These are phyloP conservation scores for Kernera saxatilis DNA, from an alignment of 345 rosid species.

Conservation along the genomic window DNA sequence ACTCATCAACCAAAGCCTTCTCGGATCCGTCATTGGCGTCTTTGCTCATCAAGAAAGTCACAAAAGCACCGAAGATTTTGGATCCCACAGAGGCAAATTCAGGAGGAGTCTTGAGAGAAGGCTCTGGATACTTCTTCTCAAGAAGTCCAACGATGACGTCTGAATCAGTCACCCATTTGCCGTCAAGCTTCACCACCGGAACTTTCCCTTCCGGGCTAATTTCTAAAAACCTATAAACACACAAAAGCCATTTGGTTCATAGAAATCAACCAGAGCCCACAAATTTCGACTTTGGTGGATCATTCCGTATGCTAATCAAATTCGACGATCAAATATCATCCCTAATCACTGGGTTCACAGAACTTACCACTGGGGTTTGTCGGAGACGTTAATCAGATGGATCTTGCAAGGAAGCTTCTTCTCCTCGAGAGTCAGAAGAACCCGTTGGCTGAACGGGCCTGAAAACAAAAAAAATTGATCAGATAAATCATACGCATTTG, in stretches of 20 bases:
- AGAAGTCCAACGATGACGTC: slow-evolving; percentile 69
- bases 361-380: slow-evolving; percentile 71
- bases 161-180: slow-evolving; percentile 82
- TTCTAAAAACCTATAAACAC: slow-evolving; percentile 57
- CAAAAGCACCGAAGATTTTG: slow-evolving; percentile 56
- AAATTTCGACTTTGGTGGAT: not conserved
- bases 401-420: slow-evolving; percentile 64
- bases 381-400: slow-evolving; percentile 44
- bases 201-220: slow-evolving; percentile 77
- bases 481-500: not conserved
- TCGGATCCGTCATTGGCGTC: slow-evolving; percentile 72
- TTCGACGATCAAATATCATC: slow-evolving; percentile 39
- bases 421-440: slow-evolving; percentile 71
- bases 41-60: slow-evolving; percentile 75
- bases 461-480: slow-evolving; percentile 25
- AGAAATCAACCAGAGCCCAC: not conserved
- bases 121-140: slow-evolving; percentile 79
- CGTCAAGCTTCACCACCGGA: slow-evolving; percentile 72
- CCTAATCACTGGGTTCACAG: slow-evolving; percentile 38
- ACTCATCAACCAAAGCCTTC: slow-evolving; percentile 64
- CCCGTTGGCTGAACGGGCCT: slow-evolving; percentile 83
- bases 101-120: slow-evolving; percentile 62
- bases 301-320: slow-evolving; percentile 32
- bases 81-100: slow-evolving; percentile 70
- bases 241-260: not conserved